Base-by-base conservation (phyloP, 306 rosid species). In the Casuarina cunninghamiana region DNA sequence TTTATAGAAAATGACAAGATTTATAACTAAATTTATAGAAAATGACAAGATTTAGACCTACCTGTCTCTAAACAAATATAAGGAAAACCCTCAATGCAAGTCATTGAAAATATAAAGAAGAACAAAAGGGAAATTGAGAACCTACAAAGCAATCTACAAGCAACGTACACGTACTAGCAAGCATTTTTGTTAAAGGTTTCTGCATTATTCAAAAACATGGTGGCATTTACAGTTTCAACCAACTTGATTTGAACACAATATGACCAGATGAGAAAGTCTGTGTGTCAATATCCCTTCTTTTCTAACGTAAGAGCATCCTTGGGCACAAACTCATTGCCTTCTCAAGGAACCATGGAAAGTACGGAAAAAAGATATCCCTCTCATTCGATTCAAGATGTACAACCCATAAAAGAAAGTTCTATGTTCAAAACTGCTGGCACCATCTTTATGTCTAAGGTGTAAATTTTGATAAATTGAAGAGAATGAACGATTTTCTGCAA, bases 371-470 rank as follows among this genome's bases (percentile, higher is more conserved):
- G 42, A 53, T 35, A 46, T 53, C 73, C 78, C 35, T 62, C 51
- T 2, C 38, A 16, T 65, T 73, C 44, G 74, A 78, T 74, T 77
- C 80, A 80, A 57, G 81, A 53, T 62, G 75, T 79, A 71, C 83
- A 75, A 49, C 49, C 55, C 79, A 69, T 44, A 74, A 76, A 78
- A 75, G 76, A 68, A 71, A 75, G 79, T 72, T 53, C 83, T 55
- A 76, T 81, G 70, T 67, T 72, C 45, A 81, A 70, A 83, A 78
- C 86, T 74, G 85, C 72, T 80, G 80, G 35, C 68, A 44, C 48
- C 41, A 51, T 44, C 49, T 35, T 69, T 69, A 78, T 67, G 21
- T 53, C 83, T 55, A 21, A 21, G 26, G 26, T 21, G 26, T 21
- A 21, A 21, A 21, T 21, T 21, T 21, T 21, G 26, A 21, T 21